Evolutionary conservation across 441 rosid species (phyloP).

Genomic region (Mallotus repandus): DNA sequence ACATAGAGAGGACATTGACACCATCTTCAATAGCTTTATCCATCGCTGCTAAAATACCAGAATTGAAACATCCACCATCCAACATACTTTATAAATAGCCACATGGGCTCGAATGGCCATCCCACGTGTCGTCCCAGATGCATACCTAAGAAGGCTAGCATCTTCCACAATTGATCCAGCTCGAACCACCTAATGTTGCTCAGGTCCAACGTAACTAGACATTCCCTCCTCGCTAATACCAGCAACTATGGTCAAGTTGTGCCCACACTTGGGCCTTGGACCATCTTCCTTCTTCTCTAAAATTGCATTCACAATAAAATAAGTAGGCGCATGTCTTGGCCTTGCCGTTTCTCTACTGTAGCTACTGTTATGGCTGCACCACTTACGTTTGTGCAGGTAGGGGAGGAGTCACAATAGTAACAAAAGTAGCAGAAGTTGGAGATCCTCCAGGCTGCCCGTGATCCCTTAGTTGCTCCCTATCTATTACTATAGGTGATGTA

Average conservation of each 20-base stretch:
- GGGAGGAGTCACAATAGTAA: background rate
- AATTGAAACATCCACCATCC: slow-evolving; percentile 76
- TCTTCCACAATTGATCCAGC: slow-evolving; percentile 54
- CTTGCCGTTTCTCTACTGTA: slow-evolving; percentile 54
- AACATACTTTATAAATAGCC: slow-evolving; percentile 83
- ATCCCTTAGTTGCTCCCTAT: slow-evolving; percentile 49
- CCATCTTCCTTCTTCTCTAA: slow-evolving; percentile 91
- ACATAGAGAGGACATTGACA: slow-evolving; percentile 71
- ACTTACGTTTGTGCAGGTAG: slow-evolving; percentile 26
- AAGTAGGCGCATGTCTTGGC: slow-evolving; percentile 85
- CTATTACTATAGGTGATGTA: slow-evolving; percentile 42
- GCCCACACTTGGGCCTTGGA: slow-evolving; percentile 96
- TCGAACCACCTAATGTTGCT: too few species aligned
- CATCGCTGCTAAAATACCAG: slow-evolving; percentile 78
- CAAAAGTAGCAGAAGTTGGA: slow-evolving; percentile 9
- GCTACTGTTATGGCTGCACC: too few species aligned
- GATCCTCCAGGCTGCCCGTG: slow-evolving; percentile 31
- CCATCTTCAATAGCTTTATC: slow-evolving; percentile 76
- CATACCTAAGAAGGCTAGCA: slow-evolving; percentile 69
- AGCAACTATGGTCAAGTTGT: slow-evolving; percentile 86
- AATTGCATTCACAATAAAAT: slow-evolving; percentile 71
- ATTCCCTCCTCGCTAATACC: slow-evolving; percentile 94
- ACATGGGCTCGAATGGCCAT: slow-evolving; percentile 76
- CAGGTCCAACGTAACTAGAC: slow-evolving; percentile 74
- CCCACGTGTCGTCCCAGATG: slow-evolving; percentile 74